phyloP scores from a whole-genome alignment of 768 basidiomycete genomes.

The Boletellus ananiceps region DNA sequence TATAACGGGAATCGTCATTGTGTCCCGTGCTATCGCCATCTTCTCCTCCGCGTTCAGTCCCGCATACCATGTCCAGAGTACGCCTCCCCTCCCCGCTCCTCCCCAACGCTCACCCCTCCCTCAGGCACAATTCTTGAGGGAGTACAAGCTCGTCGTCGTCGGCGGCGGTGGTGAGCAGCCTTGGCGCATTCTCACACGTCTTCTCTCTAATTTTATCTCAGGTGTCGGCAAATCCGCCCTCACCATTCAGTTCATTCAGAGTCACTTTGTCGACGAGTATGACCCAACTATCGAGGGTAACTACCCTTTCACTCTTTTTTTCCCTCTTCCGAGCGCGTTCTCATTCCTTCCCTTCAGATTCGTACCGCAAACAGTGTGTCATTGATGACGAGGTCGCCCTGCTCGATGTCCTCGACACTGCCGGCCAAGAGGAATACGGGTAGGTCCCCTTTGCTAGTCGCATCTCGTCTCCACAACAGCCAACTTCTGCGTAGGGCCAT shows the following conservation, averaged over 20 bases:
- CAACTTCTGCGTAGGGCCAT: constrained; percentile 62
- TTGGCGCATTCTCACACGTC: constrained; percentile 28
- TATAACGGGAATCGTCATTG: constrained; percentile 10
- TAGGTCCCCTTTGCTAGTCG: constrained; percentile 36
- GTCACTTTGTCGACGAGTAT: constrained; percentile 88
- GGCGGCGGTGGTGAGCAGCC: constrained; percentile 83
- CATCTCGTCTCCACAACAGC: neutral
- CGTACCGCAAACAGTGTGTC: constrained; percentile 94
- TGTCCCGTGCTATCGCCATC: constrained; percentile 10
- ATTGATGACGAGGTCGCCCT: constrained; percentile 99
- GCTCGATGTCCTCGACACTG: constrained; percentile 94
- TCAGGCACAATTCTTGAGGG: constrained; percentile 85
- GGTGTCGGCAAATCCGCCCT: constrained; percentile 78
- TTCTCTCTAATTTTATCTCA: constrained; percentile 9
- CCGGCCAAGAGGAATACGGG: constrained; percentile 98
- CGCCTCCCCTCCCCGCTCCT: neutral
- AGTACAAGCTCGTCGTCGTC: constrained; percentile 98
- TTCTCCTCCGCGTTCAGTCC: neutral
- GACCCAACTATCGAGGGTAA: constrained; percentile 94
- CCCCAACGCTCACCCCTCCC: constrained; percentile 1
- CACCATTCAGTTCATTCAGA: constrained; percentile 98
- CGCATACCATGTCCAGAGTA: constrained; percentile 30
- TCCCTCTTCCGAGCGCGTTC: neutral
- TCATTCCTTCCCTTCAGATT: constrained; percentile 49
- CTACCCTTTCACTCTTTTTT: constrained; percentile 6